A percentile compares a stretch with the other conserved stretches of the same genome.
These are phyloP conservation scores for Lipomyces kockii DNA, from an alignment of 805 yeast genomes.

Conservation along the genomic window DNA sequence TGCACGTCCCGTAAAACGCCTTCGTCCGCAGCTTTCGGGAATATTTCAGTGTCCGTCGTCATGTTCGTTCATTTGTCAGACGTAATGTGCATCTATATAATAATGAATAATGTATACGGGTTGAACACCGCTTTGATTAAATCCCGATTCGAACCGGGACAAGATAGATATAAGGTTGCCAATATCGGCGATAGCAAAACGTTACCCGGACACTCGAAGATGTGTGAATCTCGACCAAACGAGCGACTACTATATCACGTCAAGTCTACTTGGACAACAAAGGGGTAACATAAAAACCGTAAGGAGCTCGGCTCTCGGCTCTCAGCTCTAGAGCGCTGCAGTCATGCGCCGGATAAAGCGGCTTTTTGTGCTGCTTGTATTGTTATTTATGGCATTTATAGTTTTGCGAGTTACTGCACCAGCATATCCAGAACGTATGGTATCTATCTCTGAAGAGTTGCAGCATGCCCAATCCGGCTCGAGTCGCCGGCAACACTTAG, in stretches of 20 bases:
- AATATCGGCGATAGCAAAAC: background rate
- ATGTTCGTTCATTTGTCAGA: background rate
- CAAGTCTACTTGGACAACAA: background rate
- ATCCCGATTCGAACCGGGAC: background rate
- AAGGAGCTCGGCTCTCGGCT: background rate
- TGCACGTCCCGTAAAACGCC: background rate
- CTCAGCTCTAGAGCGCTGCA: background rate
- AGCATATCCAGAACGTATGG: background rate
- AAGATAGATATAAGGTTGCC: no score
- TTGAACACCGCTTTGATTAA: background rate
- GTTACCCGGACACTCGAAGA: background rate
- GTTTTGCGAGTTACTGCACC: slow-evolving; percentile 11
- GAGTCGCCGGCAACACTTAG: slow-evolving; percentile 27
- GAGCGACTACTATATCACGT: background rate
- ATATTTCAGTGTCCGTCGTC: background rate
- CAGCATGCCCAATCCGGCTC: slow-evolving; percentile 6
- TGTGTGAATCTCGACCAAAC: background rate
- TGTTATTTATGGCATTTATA: slow-evolving; percentile 7
- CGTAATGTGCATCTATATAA: background rate
- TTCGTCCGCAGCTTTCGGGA: background rate
- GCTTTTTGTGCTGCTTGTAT: slow-evolving; percentile 1
- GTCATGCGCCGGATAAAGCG: slow-evolving; percentile 30
- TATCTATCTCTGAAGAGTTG: background rate
- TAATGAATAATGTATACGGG: background rate
- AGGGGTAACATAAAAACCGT: background rate